phyloP scores from a whole-genome alignment of 768 basidiomycete genomes.

The Galerina sulciceps region DNA sequence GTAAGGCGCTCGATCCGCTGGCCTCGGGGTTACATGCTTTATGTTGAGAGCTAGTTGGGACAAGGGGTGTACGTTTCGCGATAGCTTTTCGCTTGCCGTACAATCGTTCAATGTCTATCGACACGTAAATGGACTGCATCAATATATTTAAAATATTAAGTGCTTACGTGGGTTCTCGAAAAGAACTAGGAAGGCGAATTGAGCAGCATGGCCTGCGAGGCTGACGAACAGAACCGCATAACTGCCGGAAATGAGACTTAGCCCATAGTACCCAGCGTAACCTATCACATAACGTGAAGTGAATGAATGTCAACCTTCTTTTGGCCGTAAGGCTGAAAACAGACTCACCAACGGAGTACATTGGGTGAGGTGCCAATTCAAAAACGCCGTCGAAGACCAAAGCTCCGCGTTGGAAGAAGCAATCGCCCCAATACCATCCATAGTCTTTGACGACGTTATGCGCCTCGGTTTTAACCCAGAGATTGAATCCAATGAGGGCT shows the following conservation, averaged over 20 bases:
- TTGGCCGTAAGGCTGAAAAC: conserved; percentile 1
- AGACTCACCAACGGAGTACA: conserved; percentile 83
- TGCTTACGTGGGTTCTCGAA: conserved; percentile 96
- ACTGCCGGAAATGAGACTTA: conserved; percentile 88
- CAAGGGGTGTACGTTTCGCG: conserved; percentile 77
- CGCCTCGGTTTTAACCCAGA: conserved; percentile 98
- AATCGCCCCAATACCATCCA: conserved; percentile 97
- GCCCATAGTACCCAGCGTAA: conserved; percentile 97
- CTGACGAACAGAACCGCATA: conserved; percentile 92
- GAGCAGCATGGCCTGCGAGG: conserved; percentile 92
- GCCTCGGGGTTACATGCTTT: conserved; percentile 17
- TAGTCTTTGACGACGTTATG: conserved; percentile 98
- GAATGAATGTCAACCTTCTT: neutral
- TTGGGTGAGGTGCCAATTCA: conserved; percentile 90
- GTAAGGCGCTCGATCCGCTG: conserved; percentile 14
- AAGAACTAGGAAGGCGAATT: conserved; percentile 93
- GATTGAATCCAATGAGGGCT: conserved; percentile 88
- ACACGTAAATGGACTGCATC: conserved; percentile 1
- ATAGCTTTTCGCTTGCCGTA: conserved; percentile 94
- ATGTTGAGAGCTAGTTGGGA: conserved; percentile 20
- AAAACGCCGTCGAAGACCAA: conserved; percentile 98
- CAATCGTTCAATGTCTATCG: conserved; percentile 87
- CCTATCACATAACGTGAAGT: conserved; percentile 42
- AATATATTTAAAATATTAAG: conserved; percentile 5
- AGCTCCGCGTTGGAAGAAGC: conserved; percentile 90